These are phyloP conservation scores for Blumeria hordei DNA, from an alignment of 2,329 filamentous ascomycete species.

Conservation along the genomic window DNA sequence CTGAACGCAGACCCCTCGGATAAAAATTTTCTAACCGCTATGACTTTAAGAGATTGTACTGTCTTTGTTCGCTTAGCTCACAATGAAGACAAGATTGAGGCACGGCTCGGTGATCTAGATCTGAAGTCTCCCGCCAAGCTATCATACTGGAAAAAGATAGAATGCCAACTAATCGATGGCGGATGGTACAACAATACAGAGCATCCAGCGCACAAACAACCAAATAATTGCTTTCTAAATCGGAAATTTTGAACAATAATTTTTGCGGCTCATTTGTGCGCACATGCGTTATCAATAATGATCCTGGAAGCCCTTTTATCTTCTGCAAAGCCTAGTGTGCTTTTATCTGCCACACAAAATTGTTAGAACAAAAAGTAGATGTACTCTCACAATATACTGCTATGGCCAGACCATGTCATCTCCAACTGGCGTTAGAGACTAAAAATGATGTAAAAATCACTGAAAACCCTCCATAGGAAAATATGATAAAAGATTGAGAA, in stretches of 20 bases:
- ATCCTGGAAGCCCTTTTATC: too few relatives aligned
- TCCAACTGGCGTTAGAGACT: too few relatives aligned
- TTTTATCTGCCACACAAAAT: too few relatives aligned
- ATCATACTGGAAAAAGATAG: slow-evolving; percentile 41
- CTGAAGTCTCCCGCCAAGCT: slow-evolving; percentile 47
- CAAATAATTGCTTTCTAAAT: slow-evolving; percentile 2
- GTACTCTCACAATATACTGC: too few relatives aligned
- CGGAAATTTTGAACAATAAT: not conserved
- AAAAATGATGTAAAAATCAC: too few relatives aligned
- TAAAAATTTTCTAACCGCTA: slow-evolving; percentile 37
- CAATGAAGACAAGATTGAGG: slow-evolving; percentile 18
- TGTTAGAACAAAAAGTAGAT: too few relatives aligned
- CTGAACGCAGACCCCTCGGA: slow-evolving; percentile 15
- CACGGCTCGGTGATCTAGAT: slow-evolving; percentile 53
- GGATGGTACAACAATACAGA: slow-evolving; percentile 38
- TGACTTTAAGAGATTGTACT: slow-evolving; percentile 63
- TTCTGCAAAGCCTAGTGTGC: too few relatives aligned
- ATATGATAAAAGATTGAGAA: too few relatives aligned
- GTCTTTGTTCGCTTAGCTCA: slow-evolving; percentile 38
- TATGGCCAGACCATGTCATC: too few relatives aligned
- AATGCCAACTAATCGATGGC: slow-evolving; percentile 34
- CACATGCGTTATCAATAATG: too few relatives aligned
- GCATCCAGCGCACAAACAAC: slow-evolving; percentile 4
- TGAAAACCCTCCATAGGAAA: too few relatives aligned
- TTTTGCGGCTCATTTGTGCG: not conserved